phyloP scores from a whole-genome alignment of 2,329 filamentous ascomycete genomes.

The Phialocephala subalpina region DNA sequence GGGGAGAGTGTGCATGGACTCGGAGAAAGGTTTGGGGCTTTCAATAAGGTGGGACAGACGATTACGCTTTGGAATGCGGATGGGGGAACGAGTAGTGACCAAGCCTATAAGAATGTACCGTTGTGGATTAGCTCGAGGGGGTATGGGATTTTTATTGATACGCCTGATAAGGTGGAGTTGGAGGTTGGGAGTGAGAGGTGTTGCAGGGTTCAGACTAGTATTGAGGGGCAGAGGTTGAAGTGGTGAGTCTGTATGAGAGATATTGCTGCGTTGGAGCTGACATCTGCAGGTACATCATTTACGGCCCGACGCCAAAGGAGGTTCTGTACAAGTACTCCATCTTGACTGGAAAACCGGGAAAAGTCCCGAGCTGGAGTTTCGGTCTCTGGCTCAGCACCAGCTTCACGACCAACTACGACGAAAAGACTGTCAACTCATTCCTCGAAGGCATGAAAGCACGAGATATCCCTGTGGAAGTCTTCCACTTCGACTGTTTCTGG shows the following conservation, averaged over 20 bases:
- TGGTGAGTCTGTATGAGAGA: constrained; percentile 50
- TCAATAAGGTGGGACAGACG: constrained; percentile 78
- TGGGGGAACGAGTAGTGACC: constrained; percentile 72
- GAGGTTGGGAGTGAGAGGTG: constrained; percentile 80
- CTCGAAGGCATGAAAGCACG: constrained; percentile 64
- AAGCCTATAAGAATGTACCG: constrained; percentile 76
- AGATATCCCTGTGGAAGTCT: constrained; percentile 65
- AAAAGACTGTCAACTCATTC: constrained; percentile 64
- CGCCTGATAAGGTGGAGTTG: constrained; percentile 72
- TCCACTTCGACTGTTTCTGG: constrained; percentile 72
- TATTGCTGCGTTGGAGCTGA: not conserved
- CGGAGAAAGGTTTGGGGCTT: constrained; percentile 79
- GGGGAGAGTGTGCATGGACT: constrained; percentile 77
- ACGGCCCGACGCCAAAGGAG: constrained; percentile 76
- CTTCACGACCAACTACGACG: constrained; percentile 68
- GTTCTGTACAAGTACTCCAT: constrained; percentile 72
- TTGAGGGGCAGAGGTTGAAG: constrained; percentile 74
- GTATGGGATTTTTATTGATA: constrained; percentile 80
- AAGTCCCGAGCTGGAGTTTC: constrained; percentile 77
- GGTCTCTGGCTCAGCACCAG: constrained; percentile 80
- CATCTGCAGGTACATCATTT: constrained; percentile 67
- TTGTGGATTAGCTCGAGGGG: constrained; percentile 77
- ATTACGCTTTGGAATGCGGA: constrained; percentile 71
- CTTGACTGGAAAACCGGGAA: constrained; percentile 70
- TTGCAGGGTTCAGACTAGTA: constrained; percentile 72